phyloP scores from a whole-genome alignment of 768 basidiomycete genomes.

The Dendrothele bispora region DNA sequence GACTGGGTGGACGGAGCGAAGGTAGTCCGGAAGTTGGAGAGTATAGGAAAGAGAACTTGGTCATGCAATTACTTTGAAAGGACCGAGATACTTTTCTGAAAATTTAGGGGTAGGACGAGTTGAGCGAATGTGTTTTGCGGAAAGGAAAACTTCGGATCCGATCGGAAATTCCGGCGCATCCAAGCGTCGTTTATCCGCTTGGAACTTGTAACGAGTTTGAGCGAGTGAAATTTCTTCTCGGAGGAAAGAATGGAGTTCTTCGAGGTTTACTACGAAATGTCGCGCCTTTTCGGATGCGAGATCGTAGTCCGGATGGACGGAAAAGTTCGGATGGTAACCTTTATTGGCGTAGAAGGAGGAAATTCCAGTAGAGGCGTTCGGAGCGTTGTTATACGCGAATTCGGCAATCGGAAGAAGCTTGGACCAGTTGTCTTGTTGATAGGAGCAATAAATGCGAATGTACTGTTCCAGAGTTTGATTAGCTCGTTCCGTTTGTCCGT shows the following conservation, averaged over 20 bases:
- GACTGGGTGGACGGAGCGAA: conserved; percentile 20
- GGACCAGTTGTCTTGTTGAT: conserved; percentile 26
- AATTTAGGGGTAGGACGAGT: too few species aligned
- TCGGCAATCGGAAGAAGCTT: conserved; percentile 21
- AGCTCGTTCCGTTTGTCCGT: conserved; percentile 20
- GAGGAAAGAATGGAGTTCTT: conserved; percentile 18
- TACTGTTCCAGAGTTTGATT: conserved; percentile 25
- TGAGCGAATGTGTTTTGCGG: too few species aligned
- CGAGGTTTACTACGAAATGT: conserved; percentile 16
- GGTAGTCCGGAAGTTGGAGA: conserved; percentile 12
- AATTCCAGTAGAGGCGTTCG: conserved; percentile 20
- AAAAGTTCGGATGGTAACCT: conserved; percentile 22
- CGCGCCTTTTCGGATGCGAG: conserved; percentile 11
- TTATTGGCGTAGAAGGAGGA: conserved; percentile 28
- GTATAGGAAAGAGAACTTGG: too few species aligned
- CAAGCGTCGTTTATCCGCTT: background rate
- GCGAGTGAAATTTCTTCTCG: background rate
- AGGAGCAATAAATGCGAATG: conserved; percentile 19
- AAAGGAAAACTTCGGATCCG: background rate
- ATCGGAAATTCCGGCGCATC: background rate
- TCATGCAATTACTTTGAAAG: too few species aligned
- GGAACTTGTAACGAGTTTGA: background rate
- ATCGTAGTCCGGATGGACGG: conserved; percentile 15
- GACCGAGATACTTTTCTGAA: too few species aligned
- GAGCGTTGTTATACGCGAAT: conserved; percentile 28